Percentiles rank a stretch among this genome's conserved stretches.
Conservation (phyloP, 768 basidiomycete species). For the Calocybe cyanea region DNA sequence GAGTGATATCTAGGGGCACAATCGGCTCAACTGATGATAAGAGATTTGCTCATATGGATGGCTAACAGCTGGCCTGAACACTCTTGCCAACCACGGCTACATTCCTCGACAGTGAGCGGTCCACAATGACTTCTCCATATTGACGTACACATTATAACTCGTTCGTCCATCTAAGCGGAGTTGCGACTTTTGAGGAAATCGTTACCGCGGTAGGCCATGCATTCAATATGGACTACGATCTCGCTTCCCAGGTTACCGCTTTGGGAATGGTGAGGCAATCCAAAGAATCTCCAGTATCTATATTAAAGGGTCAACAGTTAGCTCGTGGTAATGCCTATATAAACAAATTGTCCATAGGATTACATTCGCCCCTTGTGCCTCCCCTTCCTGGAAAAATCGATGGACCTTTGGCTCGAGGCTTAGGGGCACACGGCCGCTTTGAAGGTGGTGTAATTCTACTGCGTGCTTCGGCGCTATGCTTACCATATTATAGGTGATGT, state of each 20-base stretch:
- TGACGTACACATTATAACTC: too few relatives aligned
- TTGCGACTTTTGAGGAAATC: not conserved
- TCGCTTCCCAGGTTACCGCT: not conserved
- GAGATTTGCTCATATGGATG: not conserved
- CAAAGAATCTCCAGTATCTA: too few relatives aligned
- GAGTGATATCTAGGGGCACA: not conserved
- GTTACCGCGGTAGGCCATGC: not conserved
- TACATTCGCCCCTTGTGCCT: not conserved
- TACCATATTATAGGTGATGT: not conserved
- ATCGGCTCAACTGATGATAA: not conserved
- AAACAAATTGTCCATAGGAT: not conserved
- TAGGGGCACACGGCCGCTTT: not conserved
- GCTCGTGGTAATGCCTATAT: not conserved
- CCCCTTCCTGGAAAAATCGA: not conserved
- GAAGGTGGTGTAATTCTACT: not conserved
- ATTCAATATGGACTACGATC: not conserved
- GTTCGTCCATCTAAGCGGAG: not conserved
- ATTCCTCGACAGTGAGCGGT: slow-evolving; percentile 13
- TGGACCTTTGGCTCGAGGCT: not conserved
- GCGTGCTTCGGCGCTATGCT: not conserved
- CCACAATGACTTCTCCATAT: not conserved
- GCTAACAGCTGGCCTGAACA: slow-evolving; percentile 12
- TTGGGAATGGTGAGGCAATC: too few relatives aligned
- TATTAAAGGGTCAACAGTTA: not conserved
- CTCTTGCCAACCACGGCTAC: slow-evolving; percentile 16